Evolutionary conservation across 1,284 basidiomycete genomes (phyloP), one percentile per base, ranked within the genome.

Genomic region (Fomitopsis pinicola): DNA sequence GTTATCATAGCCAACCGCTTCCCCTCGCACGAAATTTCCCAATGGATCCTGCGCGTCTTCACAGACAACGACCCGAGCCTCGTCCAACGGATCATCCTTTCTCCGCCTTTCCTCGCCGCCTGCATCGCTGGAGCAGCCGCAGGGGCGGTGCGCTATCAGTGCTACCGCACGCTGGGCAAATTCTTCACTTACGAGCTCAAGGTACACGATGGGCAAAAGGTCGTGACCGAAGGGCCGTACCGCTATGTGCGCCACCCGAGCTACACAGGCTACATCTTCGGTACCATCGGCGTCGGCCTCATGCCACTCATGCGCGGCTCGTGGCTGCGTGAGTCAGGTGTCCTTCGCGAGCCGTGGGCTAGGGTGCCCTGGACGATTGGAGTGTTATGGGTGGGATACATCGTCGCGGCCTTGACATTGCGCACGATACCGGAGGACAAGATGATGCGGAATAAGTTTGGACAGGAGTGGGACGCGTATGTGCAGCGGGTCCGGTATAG

Each of bases 211-310:
- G 54, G 45, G 1, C 64, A 66, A 26, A 33, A 22, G 7, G 58
- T 66, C 55, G 57, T 66, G 42, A 60, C 59, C 7, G n/a, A 28
- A 28, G 64, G 64, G 3, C 64, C 64, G 35, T 66, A 66, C 57
- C 28, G 58, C 2, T 48, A 44, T 55, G 58, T 64, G 12, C 62
- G 64, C 38, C 64, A 66, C 40, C 64, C 64, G 17, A 62, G 60
- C 45, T 66, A 66, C 57, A 62, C 60, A 3, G 59, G 58, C 10
- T n/a, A 55, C 5, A 59, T 58, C 12, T 10, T 55, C n/a, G 53
- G 63, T 12, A 30, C 59, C n/a, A 17, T 59, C n/a, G 55, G 65
- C 5, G 53, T 33, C 38, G 50, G 59, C 22, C 61, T 64, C 48
- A 55, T 62, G 57, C 59, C 62, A 7, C 53, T 61, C 14, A 59